phyloP scores from a whole-genome alignment of 148 eudicot genomes.

The Silene conica region DNA sequence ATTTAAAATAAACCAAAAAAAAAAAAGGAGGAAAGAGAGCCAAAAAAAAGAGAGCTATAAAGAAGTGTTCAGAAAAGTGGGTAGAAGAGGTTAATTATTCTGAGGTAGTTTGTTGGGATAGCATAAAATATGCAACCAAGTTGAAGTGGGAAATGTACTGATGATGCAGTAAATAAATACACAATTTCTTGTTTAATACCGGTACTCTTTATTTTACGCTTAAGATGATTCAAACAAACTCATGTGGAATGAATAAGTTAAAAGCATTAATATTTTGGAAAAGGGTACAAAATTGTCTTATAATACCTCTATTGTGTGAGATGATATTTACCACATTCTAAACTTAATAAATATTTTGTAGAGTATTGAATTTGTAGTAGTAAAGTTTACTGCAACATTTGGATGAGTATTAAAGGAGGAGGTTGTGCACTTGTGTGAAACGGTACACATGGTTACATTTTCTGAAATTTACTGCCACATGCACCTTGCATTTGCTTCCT shows the following conservation, averaged over 20 bases:
- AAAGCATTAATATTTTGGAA: too few relatives aligned
- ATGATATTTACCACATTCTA: too few relatives aligned
- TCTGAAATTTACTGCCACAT: slow-evolving; percentile 18
- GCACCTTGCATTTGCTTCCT: slow-evolving; percentile 25
- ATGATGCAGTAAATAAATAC: background rate
- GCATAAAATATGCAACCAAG: background rate
- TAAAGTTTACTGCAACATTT: slow-evolving; percentile 8
- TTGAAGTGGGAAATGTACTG: background rate
- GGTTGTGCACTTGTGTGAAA: background rate
- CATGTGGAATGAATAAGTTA: too few relatives aligned
- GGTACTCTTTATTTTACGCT: too few relatives aligned
- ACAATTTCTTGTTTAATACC: background rate
- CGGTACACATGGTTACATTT: slow-evolving; percentile 7
- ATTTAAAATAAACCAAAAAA: slow-evolving; percentile 16
- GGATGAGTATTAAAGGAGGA: background rate
- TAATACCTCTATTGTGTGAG: too few relatives aligned
- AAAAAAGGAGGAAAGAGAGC: background rate
- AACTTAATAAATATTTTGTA: too few relatives aligned
- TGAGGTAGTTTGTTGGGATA: slow-evolving; percentile 30
- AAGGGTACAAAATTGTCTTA: too few relatives aligned
- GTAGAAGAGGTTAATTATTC: slow-evolving; percentile 29
- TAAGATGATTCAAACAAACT: too few relatives aligned
- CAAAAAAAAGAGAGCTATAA: slow-evolving; percentile 18
- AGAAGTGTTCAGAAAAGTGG: slow-evolving; percentile 28
- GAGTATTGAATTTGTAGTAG: background rate